Conservation (phyloP, 1,139 yeast genomes). For the Scheffersomyces segobiensis region DNA sequence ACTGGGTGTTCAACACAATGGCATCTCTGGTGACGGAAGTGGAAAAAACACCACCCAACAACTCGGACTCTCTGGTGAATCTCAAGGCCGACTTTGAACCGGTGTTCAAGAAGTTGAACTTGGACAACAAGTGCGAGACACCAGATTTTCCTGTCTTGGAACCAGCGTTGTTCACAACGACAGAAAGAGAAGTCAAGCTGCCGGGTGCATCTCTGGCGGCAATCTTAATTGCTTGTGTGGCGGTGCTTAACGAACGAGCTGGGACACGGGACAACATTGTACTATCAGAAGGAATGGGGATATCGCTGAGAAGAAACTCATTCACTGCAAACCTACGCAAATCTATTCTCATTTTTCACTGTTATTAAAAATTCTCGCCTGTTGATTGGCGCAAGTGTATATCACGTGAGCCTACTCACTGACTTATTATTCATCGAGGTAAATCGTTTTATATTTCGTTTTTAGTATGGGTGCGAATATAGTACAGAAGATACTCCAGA, state of each 20-base stretch:
- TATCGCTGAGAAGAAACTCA: neutral
- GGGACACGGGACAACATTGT: slow-evolving; percentile 46
- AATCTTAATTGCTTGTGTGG: slow-evolving; percentile 40
- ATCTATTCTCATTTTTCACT: neutral
- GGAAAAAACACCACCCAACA: slow-evolving; percentile 81
- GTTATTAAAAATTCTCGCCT: slow-evolving; percentile 14
- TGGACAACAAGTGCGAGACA: slow-evolving; percentile 79
- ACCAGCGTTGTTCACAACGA: slow-evolving; percentile 80
- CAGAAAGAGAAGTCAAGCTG: slow-evolving; percentile 66
- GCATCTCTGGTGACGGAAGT: slow-evolving; percentile 80
- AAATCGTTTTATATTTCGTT: neutral
- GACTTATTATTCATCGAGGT: too few relatives aligned
- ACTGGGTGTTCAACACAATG: slow-evolving; percentile 74
- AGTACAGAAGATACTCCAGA: neutral
- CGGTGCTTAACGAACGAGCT: slow-evolving; percentile 51
- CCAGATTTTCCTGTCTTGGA: slow-evolving; percentile 83
- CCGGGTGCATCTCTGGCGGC: slow-evolving; percentile 53
- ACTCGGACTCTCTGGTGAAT: slow-evolving; percentile 91
- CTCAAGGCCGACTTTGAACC: slow-evolving; percentile 84
- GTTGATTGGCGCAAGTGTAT: slow-evolving; percentile 17
- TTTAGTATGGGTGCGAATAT: neutral
- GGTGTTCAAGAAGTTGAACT: slow-evolving; percentile 85
- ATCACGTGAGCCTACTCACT: slow-evolving; percentile 9
- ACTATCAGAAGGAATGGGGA: neutral
- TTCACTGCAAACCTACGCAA: neutral